Conservation (phyloP, 768 basidiomycete species). For the Trametes gibbosa region DNA sequence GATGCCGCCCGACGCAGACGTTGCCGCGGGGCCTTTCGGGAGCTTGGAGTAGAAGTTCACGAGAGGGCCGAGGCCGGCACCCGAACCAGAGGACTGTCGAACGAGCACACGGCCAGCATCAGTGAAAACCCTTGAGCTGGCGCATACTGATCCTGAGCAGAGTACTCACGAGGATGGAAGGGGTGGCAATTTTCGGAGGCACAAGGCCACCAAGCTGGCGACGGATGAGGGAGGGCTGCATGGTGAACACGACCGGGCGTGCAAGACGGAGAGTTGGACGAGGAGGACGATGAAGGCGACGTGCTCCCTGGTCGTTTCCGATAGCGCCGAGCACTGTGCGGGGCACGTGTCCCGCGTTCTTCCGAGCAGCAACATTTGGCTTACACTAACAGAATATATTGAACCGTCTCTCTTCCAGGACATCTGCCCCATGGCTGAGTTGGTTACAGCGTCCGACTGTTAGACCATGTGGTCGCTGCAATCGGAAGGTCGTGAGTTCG, state of each 20-base stretch:
- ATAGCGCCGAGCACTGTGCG: neutral
- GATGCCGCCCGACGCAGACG: slow-evolving; percentile 58
- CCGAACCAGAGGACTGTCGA: slow-evolving; percentile 72
- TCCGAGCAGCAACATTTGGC: neutral
- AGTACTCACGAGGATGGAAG: slow-evolving; percentile 73
- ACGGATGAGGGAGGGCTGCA: slow-evolving; percentile 83
- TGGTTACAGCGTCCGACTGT: slow-evolving; percentile 80
- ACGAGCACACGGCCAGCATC: neutral
- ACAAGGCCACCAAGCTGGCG: slow-evolving; percentile 83
- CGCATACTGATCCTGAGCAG: neutral
- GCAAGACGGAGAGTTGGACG: slow-evolving; percentile 6
- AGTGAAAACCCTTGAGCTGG: neutral
- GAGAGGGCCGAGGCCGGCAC: slow-evolving; percentile 76
- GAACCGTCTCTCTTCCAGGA: neutral
- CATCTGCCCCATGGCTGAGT: slow-evolving; percentile 69
- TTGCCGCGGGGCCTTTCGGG: slow-evolving; percentile 80
- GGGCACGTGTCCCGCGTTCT: slow-evolving; percentile 13
- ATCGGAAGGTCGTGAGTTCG: slow-evolving; percentile 72
- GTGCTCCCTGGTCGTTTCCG: neutral
- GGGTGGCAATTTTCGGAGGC: slow-evolving; percentile 94
- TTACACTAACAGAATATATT: neutral
- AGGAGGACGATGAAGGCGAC: neutral
- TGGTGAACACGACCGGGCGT: slow-evolving; percentile 36
- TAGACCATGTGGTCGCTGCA: slow-evolving; percentile 33
- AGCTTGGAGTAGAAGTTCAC: slow-evolving; percentile 97